These are phyloP conservation scores for Aspergillus aculeatus DNA, from an alignment of 2,329 filamentous ascomycete genomes.

Conservation along the genomic window DNA sequence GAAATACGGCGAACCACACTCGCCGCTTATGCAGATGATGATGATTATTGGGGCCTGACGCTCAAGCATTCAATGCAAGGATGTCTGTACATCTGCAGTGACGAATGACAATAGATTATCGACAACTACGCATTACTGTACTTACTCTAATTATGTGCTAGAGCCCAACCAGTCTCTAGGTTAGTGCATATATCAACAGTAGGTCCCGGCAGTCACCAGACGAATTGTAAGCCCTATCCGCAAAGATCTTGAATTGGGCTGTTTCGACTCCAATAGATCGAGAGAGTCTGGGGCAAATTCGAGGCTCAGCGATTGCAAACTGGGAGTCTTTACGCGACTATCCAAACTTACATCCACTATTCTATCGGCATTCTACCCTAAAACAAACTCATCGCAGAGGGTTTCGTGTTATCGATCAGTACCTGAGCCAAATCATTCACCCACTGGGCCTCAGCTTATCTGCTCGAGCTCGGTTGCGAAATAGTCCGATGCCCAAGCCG, in stretches of 20 bases:
- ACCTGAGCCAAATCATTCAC: background rate
- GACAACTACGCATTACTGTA: background rate
- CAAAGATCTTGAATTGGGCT: background rate
- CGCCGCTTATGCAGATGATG: background rate
- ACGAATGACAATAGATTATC: background rate
- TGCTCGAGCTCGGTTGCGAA: background rate
- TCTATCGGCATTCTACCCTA: background rate
- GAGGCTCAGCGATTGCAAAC: background rate
- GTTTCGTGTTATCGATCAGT: background rate
- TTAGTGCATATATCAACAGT: background rate
- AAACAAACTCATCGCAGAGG: background rate
- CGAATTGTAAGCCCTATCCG: background rate
- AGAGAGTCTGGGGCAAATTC: background rate
- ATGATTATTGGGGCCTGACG: background rate
- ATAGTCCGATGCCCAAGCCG: background rate
- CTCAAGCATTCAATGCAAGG: background rate
- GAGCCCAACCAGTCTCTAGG: background rate
- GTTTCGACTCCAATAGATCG: background rate
- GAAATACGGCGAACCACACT: background rate
- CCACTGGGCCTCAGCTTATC: background rate
- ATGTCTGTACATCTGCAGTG: background rate
- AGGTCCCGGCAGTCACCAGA: background rate
- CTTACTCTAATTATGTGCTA: background rate
- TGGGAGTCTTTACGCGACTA: background rate
- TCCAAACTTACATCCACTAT: background rate